Evolutionary conservation across 2,329 filamentous ascomycete genomes (phyloP).

Genomic region (Calonectria crousiana): DNA sequence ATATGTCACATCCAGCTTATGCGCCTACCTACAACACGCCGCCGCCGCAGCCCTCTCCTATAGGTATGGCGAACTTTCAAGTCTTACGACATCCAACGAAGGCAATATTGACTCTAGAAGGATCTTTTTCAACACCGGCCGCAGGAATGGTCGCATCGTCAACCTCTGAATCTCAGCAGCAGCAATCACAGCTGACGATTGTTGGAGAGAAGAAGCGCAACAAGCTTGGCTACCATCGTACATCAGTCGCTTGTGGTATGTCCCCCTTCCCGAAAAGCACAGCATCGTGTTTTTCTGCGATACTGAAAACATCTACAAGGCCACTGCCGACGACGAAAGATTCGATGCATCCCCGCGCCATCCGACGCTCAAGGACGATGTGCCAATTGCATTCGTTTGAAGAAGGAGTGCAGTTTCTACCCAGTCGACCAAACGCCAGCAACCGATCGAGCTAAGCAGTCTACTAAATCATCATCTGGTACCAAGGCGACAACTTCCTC

Average conservation of each 20-base stretch:
- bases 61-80: conserved; percentile 49
- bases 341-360: conserved; percentile 84
- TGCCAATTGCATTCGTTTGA: conserved; percentile 91
- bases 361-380: conserved; percentile 83
- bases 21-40: conserved; percentile 47
- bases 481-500: conserved; percentile 53
- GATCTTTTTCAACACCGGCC: conserved; percentile 64
- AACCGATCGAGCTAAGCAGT: conserved; percentile 58
- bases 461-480: conserved; percentile 53
- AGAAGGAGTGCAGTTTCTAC: conserved; percentile 94
- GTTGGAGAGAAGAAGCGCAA: conserved; percentile 76
- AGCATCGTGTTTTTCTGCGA: not conserved
- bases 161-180: conserved; percentile 47
- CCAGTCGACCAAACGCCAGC: conserved; percentile 84
- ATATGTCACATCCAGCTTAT: conserved; percentile 54
- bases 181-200: conserved; percentile 44
- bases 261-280: conserved; percentile 41
- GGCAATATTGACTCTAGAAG: conserved; percentile 55
- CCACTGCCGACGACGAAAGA: conserved; percentile 93
- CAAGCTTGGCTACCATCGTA: conserved; percentile 95
- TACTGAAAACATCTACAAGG: conserved; percentile 61
- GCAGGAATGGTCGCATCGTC: conserved; percentile 56
- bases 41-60: conserved; percentile 45
- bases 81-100: conserved; percentile 52
- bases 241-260: conserved; percentile 95